Percentiles rank a stretch among this genome's conserved stretches.
These are phyloP conservation scores for Tolypocladium endophyticum DNA, from an alignment of 2,329 filamentous ascomycete genomes.

Conservation along the genomic window DNA sequence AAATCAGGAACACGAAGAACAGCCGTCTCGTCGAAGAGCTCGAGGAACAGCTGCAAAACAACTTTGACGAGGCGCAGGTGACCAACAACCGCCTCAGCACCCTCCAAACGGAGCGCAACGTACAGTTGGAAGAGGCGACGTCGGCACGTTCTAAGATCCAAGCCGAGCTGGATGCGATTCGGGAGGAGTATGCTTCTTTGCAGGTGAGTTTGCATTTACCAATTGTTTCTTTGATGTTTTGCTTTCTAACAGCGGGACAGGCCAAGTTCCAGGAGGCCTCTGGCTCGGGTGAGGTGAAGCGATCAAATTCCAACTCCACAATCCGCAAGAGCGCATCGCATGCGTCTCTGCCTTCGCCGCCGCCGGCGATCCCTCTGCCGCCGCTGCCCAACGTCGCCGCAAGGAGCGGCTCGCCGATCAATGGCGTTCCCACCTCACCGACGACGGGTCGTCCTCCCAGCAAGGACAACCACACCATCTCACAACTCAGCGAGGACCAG, in stretches of 20 bases:
- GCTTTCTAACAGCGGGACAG: conserved; percentile 20
- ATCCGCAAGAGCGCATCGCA: conserved; percentile 79
- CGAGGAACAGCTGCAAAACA: conserved; percentile 89
- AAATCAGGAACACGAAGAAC: conserved; percentile 75
- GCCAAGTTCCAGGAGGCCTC: conserved; percentile 48
- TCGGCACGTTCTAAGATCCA: conserved; percentile 52
- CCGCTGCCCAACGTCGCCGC: conserved; percentile 60
- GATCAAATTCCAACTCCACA: conserved; percentile 55
- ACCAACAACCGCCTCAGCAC: conserved; percentile 79
- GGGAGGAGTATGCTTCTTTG: conserved; percentile 62
- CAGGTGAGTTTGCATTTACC: conserved; percentile 50
- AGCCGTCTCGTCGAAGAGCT: conserved; percentile 87
- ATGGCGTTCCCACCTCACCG: conserved; percentile 35
- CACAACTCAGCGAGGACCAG: conserved; percentile 85
- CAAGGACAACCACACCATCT: conserved; percentile 58
- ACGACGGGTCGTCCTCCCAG: conserved; percentile 61
- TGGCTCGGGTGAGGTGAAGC: conserved; percentile 34
- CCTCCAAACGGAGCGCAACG: conserved; percentile 62
- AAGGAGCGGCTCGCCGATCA: conserved; percentile 33
- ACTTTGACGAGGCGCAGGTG: conserved; percentile 85
- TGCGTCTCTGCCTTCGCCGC: conserved; percentile 79
- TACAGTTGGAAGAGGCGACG: conserved; percentile 70
- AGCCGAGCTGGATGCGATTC: conserved; percentile 55
- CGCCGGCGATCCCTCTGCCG: conserved; percentile 90
- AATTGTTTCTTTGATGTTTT: too few species aligned